Evolutionary conservation across 2,329 filamentous ascomycete species (phyloP).

Genomic region (Didymella keratinophila): DNA sequence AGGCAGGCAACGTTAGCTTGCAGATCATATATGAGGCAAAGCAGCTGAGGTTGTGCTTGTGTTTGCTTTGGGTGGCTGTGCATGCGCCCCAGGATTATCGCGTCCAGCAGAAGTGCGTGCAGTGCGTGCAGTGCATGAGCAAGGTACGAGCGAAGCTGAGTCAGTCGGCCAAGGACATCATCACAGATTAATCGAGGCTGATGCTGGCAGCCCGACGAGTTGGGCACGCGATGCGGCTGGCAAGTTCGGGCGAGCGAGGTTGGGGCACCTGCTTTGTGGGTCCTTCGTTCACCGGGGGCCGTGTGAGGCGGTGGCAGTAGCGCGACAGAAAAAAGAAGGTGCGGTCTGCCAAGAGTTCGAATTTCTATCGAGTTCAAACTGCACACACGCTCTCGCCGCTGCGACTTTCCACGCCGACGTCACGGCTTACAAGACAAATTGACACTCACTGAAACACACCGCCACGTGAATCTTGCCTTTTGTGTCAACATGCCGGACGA

Average conservation of each 20-base stretch:
- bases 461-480: slow-evolving; percentile 5
- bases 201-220: slow-evolving; percentile 20
- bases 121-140: slow-evolving; percentile 23
- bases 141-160: slow-evolving; percentile 25
- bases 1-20: slow-evolving; percentile 24
- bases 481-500: slow-evolving; percentile 49
- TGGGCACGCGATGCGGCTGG: slow-evolving; percentile 19
- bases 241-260: slow-evolving; percentile 5
- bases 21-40: slow-evolving; percentile 33
- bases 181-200: slow-evolving; percentile 26
- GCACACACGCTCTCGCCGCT: slow-evolving; percentile 42
- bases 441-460: not conserved
- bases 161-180: slow-evolving; percentile 26
- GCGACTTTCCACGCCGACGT: slow-evolving; percentile 22
- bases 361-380: slow-evolving; percentile 35
- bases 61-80: slow-evolving; percentile 39
- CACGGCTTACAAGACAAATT: slow-evolving; percentile 7
- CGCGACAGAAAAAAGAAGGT: not conserved
- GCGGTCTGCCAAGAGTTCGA: slow-evolving; percentile 23
- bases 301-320: slow-evolving; percentile 14
- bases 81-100: slow-evolving; percentile 30
- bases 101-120: slow-evolving; percentile 28
- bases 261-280: slow-evolving; percentile 2
- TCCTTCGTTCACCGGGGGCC: slow-evolving; percentile 7
- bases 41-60: slow-evolving; percentile 34